phyloP scores from a whole-genome alignment of 2,329 filamentous ascomycete species.

The Aspergillus pseudoterreus region DNA sequence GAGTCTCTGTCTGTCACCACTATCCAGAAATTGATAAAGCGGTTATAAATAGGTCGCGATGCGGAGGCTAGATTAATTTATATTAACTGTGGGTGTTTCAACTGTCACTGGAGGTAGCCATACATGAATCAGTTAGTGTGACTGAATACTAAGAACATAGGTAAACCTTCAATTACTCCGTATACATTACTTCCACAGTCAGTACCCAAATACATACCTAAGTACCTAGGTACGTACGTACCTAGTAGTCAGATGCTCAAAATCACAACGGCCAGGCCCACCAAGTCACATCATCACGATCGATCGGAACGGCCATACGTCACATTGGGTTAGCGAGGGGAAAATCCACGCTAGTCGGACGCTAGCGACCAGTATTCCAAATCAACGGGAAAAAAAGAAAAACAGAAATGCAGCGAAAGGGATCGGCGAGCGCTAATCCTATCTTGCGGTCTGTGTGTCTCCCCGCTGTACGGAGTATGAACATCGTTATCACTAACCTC shows the following conservation, averaged over 20 bases:
- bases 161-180: too few relatives aligned
- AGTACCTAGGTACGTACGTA: too few relatives aligned
- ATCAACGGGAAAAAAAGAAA: constrained; percentile 9
- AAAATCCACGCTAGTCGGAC: constrained; percentile 1
- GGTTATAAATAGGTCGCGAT: not conserved
- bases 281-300: constrained; percentile 4
- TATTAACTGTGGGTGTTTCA: constrained; percentile 4
- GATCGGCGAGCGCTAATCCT: not conserved
- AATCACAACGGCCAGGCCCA: not conserved
- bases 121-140: not conserved
- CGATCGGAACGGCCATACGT: constrained; percentile 12
- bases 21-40: not conserved
- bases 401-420: not conserved
- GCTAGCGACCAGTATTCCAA: constrained; percentile 17
- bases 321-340: constrained; percentile 7
- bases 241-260: not conserved
- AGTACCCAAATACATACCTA: too few relatives aligned
- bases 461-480: not conserved
- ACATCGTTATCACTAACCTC: not conserved
- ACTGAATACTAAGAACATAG: too few relatives aligned
- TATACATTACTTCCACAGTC: too few relatives aligned
- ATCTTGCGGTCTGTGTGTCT: not conserved
- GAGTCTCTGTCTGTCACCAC: not conserved
- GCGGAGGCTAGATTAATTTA: not conserved
- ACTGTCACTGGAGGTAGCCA: not conserved